Evolutionary conservation across 2,329 filamentous ascomycete genomes (phyloP), one percentile per base, ranked within the genome.

Genomic region (Microsporum audouinii): DNA sequence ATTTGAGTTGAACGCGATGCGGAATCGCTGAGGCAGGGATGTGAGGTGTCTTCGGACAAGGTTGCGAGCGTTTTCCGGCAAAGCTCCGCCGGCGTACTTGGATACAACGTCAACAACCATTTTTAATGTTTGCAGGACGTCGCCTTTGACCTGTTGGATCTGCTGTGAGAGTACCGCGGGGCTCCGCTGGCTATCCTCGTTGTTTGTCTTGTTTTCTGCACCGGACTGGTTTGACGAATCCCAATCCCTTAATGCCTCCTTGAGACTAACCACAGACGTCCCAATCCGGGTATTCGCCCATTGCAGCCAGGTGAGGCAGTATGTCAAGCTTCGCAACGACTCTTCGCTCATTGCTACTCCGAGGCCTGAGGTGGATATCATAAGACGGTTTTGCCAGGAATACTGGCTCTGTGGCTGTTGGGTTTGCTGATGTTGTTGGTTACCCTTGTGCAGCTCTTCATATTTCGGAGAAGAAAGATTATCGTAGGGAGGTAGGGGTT

Each of bases 291-390:
- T 85, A 63, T 95, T 95, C 1, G 89, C 89, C 81, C 86, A 88
- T 31, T 86, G 83, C 55, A 97, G 78, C 80, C 91, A 88, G 29
- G 82, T 82, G 1, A 97, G 77, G 65, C 91, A 96, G 68, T 90
- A 92, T 67, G 89, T 90, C 47, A 99, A 77, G 63, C 88, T 94
- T 58, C 86, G 84, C 6, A 96, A 77, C 27, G 89, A 95, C 69
- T 94, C 88, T 17, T 95, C 88, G 68, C 88, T 95, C 82, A 99
- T 90, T 0, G 94, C 91, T 14, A 95, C 87, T 65, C 91, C 91
- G 0, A 97, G 81, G 0, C 91, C 92, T 0, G 91, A 95, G 0
- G 92, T 96, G 3, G 89, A 91, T 71, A 95, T 88, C 66, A 96
- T 88, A 17, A 96, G 78, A 12, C 91, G 85, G 8, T 88, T 89